Conservation (phyloP, 305 asterid species). For the Fraxinus angustifolia region DNA sequence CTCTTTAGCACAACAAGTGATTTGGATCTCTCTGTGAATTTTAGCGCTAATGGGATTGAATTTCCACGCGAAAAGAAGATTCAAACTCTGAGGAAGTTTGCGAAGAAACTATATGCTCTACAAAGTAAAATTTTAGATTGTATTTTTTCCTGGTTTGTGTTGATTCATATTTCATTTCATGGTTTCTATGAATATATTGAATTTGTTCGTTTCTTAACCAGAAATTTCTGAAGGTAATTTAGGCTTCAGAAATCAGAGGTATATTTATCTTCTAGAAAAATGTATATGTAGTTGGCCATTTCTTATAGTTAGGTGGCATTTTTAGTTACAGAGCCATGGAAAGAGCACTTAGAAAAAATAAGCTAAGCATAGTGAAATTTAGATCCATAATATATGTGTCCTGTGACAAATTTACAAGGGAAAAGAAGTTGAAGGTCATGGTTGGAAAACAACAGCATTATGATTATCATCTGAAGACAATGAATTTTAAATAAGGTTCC, state of each 20-base stretch:
- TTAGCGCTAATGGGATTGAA: slow-evolving; percentile 33
- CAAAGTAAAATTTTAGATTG: slow-evolving; percentile 48
- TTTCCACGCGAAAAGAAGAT: slow-evolving; percentile 74
- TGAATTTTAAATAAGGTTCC: slow-evolving; percentile 1
- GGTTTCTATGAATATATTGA: not conserved
- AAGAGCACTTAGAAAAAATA: not conserved
- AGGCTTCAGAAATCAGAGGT: not conserved
- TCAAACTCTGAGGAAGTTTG: slow-evolving; percentile 71
- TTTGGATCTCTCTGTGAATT: slow-evolving; percentile 82
- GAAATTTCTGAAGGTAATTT: not conserved
- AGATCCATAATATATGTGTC: not conserved
- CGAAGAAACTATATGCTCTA: slow-evolving; percentile 62
- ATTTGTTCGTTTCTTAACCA: slow-evolving; percentile 9
- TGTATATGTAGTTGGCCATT: not conserved
- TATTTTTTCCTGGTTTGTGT: slow-evolving; percentile 1
- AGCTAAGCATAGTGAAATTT: not conserved
- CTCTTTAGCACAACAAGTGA: slow-evolving; percentile 73
- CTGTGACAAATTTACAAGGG: not conserved
- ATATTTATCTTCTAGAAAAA: not conserved
- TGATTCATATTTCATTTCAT: not conserved
- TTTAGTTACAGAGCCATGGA: not conserved
- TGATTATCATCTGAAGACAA: not conserved
- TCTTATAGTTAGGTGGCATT: not conserved
- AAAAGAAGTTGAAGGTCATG: not conserved
- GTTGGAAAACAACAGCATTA: slow-evolving; percentile 3